Conservation (phyloP, 2,329 filamentous ascomycete species). For the Leptographium radiaticola region DNA sequence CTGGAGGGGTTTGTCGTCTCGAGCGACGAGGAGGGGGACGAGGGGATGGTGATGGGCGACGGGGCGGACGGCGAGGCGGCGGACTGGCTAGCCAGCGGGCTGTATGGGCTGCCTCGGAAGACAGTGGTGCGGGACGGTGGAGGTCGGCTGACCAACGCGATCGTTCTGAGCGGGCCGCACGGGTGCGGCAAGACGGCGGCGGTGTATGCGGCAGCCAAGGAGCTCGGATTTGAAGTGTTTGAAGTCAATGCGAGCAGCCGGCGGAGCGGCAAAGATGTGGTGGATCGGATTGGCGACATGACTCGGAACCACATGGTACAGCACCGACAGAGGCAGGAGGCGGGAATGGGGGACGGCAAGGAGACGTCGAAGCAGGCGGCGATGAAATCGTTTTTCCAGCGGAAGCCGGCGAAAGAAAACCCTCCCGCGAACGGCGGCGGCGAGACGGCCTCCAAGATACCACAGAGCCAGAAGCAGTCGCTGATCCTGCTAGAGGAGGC, state of each 20-base stretch:
- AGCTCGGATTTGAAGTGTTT: constrained; percentile 86
- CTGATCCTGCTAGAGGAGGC: constrained; percentile 89
- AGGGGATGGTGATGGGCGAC: constrained; percentile 39
- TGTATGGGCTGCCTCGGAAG: constrained; percentile 29
- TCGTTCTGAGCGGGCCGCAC: constrained; percentile 79
- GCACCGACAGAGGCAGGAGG: constrained; percentile 13
- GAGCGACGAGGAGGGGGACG: constrained; percentile 60
- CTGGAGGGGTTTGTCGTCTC: constrained; percentile 70
- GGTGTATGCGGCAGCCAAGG: constrained; percentile 81
- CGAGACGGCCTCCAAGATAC: constrained; percentile 16
- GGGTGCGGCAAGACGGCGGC: constrained; percentile 91
- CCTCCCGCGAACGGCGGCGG: no score
- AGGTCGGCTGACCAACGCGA: constrained; percentile 40
- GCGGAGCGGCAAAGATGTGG: constrained; percentile 75
- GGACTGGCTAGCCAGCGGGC: constrained; percentile 25
- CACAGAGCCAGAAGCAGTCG: constrained; percentile 69
- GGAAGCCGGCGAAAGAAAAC: constrained; percentile 24
- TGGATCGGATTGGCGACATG: constrained; percentile 94
- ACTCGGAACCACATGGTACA: constrained; percentile 83
- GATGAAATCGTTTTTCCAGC: constrained; percentile 70
- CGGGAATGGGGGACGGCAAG: not conserved
- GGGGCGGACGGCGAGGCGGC: constrained; percentile 36
- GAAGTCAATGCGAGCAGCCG: constrained; percentile 81
- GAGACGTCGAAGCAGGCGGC: constrained; percentile 54
- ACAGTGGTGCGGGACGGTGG: constrained; percentile 41